phyloP scores from a whole-genome alignment of 208 protist genomes.

The Porcisia deanei region DNA sequence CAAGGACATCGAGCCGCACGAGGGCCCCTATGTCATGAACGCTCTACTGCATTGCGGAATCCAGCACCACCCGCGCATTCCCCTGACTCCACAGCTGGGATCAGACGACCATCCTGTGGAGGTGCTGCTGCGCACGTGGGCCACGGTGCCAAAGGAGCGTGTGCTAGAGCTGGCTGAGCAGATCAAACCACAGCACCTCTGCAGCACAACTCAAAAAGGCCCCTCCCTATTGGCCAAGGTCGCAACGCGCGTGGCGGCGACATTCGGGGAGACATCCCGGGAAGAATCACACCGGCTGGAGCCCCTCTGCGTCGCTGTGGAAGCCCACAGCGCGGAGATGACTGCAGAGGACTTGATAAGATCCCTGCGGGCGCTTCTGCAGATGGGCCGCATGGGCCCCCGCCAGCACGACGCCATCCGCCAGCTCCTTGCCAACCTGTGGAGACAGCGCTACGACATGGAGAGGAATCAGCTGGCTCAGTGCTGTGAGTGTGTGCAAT shows the following conservation, averaged over 20 bases:
- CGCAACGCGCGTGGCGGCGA: constrained; percentile 56
- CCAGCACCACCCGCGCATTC: constrained; percentile 72
- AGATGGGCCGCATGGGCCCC: constrained; percentile 43
- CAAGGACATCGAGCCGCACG: constrained; percentile 55
- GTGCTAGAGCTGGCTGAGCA: constrained; percentile 80
- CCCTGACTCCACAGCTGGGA: constrained; percentile 31
- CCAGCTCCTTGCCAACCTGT: constrained; percentile 67
- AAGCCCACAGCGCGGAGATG: constrained; percentile 60
- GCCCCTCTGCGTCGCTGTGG: constrained; percentile 68
- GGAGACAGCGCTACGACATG: constrained; percentile 48
- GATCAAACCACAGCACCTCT: constrained; percentile 69
- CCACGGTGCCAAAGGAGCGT: constrained; percentile 62
- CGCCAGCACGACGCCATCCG: constrained; percentile 38
- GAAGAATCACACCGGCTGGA: constrained; percentile 63
- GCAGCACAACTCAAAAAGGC: constrained; percentile 18
- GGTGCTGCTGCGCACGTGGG: constrained; percentile 76
- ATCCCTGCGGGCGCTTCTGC: constrained; percentile 61
- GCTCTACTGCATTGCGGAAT: constrained; percentile 74
- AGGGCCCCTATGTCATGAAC: constrained; percentile 81
- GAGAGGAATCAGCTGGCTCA: constrained; percentile 43
- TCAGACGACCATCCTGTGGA: constrained; percentile 73
- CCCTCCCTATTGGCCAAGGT: constrained; percentile 52
- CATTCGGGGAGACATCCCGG: constrained; percentile 25
- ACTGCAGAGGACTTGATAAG: constrained; percentile 52
- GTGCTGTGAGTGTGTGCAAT: constrained; percentile 30